phyloP scores from a whole-genome alignment of 23 red algal genomes.

The Chondrus crispus region DNA sequence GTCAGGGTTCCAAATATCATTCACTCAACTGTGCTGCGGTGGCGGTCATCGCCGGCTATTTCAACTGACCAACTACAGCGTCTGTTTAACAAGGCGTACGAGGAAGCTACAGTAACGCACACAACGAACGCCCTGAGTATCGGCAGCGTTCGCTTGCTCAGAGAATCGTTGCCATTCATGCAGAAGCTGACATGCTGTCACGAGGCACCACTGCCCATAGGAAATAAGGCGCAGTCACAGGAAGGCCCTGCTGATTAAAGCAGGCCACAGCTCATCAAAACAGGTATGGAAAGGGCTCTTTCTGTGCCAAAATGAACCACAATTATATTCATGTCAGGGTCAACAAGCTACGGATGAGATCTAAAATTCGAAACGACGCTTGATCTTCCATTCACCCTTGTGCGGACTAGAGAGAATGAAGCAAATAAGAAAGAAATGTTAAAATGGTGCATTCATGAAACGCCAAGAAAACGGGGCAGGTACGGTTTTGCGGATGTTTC shows the following conservation, averaged over 20 bases:
- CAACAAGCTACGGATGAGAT: too few species aligned
- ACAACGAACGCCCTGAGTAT: not conserved
- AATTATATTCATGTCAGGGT: not conserved
- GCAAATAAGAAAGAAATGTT: not conserved
- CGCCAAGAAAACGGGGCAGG: not conserved
- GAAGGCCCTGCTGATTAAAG: not conserved
- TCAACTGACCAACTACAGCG: not conserved
- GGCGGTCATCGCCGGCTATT: constrained; percentile 9
- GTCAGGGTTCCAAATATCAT: constrained; percentile 33
- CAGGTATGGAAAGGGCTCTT: not conserved
- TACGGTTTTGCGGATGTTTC: not conserved
- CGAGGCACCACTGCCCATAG: not conserved
- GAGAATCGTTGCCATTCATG: constrained; percentile 42
- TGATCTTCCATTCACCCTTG: constrained; percentile 41
- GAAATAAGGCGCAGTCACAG: not conserved
- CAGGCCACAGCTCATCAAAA: too few species aligned
- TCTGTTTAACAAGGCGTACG: constrained; percentile 19
- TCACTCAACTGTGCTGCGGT: constrained; percentile 54
- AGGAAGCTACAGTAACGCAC: not conserved
- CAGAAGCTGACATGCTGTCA: not conserved
- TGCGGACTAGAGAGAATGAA: not conserved
- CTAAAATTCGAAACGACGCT: constrained; percentile 66
- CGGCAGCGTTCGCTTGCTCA: not conserved
- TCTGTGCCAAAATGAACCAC: not conserved
- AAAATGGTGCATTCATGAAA: not conserved